Evolutionary conservation across 148 eudicot species (phyloP).

Genomic region (Suaeda aralocaspica): DNA sequence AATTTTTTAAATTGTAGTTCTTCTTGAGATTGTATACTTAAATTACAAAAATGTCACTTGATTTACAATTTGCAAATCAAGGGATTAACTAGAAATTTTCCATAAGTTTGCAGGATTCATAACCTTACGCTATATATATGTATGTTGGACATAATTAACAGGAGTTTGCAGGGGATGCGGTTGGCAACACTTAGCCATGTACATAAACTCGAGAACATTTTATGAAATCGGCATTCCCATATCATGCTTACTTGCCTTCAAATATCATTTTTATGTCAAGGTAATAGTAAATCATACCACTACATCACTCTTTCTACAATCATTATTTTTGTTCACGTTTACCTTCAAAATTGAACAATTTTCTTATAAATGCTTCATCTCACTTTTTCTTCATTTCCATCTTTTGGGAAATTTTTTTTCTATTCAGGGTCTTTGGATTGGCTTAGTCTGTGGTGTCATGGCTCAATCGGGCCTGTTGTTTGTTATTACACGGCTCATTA

Average conservation of each 20-base stretch:
- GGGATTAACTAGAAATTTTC: too few relatives aligned
- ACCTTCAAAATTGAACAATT: too few relatives aligned
- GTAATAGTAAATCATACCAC: slow-evolving; percentile 24
- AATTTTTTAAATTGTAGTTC: too few relatives aligned
- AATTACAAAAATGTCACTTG: too few relatives aligned
- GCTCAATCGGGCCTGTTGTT: slow-evolving; percentile 19
- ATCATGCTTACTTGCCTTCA: slow-evolving; percentile 57
- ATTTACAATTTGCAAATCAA: too few relatives aligned
- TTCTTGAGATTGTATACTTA: too few relatives aligned
- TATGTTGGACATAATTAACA: too few relatives aligned
- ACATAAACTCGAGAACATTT: slow-evolving; percentile 55
- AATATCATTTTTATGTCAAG: slow-evolving; percentile 50
- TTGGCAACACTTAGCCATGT: slow-evolving; percentile 73
- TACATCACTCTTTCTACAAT: not conserved
- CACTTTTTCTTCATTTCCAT: not conserved
- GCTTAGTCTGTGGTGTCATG: slow-evolving; percentile 24
- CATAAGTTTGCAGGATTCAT: too few relatives aligned
- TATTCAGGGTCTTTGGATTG: slow-evolving; percentile 33
- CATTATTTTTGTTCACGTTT: too few relatives aligned
- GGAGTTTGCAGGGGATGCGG: slow-evolving; percentile 94
- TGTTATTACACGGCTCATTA: slow-evolving; percentile 9
- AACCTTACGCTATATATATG: too few relatives aligned
- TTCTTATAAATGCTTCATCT: too few relatives aligned
- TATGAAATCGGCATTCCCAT: slow-evolving; percentile 77
- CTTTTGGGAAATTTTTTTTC: not conserved